Base-by-base conservation (phyloP, 148 eudicot genomes). In the Rhododendron henanense region DNA sequence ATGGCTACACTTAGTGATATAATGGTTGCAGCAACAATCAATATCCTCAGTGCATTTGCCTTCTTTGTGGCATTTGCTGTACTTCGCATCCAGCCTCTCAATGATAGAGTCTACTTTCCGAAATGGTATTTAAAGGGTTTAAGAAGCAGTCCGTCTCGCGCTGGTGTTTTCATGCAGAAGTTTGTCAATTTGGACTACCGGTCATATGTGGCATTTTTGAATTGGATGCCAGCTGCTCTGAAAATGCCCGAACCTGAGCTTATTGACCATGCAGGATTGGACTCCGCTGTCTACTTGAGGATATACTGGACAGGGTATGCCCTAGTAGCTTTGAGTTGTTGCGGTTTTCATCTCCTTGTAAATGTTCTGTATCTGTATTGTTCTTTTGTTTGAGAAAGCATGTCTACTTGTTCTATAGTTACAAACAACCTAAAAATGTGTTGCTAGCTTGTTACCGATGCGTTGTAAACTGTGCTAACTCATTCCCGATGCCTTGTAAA, bases 211-310 rank as follows among this genome's bases (percentile, higher is more conserved):
- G 88, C 59, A 79, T 94, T 94, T 82, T 85, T 94, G 82, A 94
- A 88, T 85, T 94, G 96, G 96, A 90, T 94, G 91, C 94, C 93
- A 14, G 93, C 93, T 81, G 96, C 96, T 84, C 67, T 94, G 86
- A 89, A 86, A 84, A 94, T 94, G 96, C 96, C 96, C 3, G 94
- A 94, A 82, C 90, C 93, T 10, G 96, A 94, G 88, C 93, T 94
- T 75, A 92, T 94, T 83, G 91, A 92, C 35, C 96, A 94, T 81
- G 96, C 96, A 37, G 96, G 96, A 53, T 85, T 94, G 90, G 96
- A 94, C 81, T 92, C 93, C 74, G 93, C 89, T 48, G 94, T 90
- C 85, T 94, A 94, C 83, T 88, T 94, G 90, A 88, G 96, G 87
- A 92, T 94, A 82, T 94, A 94, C 88, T 87, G 87, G 89, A 86